Evolutionary conservation across 2,329 filamentous ascomycete genomes (phyloP).

Genomic region (Pseudocercospora ulei): DNA sequence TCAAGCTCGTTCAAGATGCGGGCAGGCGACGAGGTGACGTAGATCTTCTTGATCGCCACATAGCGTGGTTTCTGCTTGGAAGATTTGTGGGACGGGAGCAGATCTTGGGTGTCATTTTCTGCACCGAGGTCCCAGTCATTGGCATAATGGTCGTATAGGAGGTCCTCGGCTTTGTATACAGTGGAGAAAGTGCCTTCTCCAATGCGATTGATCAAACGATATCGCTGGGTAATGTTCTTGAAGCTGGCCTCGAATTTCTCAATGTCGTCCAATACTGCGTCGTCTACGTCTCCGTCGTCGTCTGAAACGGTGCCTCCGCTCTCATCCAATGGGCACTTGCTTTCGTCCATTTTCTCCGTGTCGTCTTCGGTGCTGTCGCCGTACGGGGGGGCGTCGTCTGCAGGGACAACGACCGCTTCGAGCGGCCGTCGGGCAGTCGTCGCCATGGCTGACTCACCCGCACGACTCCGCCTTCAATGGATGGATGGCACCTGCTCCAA

Average conservation of each 20-base stretch:
- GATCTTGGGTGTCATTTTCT: constrained; percentile 26
- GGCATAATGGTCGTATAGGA: constrained; percentile 70
- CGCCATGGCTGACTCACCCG: constrained; percentile 24
- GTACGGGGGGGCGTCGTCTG: constrained; percentile 19
- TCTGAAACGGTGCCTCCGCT: constrained; percentile 46
- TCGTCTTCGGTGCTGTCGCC: constrained; percentile 32
- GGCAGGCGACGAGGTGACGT: constrained; percentile 87
- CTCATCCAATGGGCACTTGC: constrained; percentile 43
- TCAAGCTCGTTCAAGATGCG: constrained; percentile 96
- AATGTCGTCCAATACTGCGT: constrained; percentile 73
- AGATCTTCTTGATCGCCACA: constrained; percentile 98
- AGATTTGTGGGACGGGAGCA: constrained; percentile 16
- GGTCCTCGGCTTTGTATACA: constrained; percentile 95
- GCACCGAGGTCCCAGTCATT: constrained; percentile 77
- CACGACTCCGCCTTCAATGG: constrained; percentile 5
- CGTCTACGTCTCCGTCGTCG: constrained; percentile 54
- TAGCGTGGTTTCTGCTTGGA: constrained; percentile 46
- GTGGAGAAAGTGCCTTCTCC: constrained; percentile 98
- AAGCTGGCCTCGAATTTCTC: constrained; percentile 71
- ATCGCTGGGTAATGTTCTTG: constrained; percentile 70
- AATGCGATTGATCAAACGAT: constrained; percentile 88
- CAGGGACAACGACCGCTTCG: constrained; percentile 23
- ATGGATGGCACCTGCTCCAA: background rate
- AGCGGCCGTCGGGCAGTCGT: constrained; percentile 15
- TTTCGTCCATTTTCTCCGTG: constrained; percentile 41